These are phyloP conservation scores for Cladosporium colombiae DNA, from an alignment of 2,329 filamentous ascomycete genomes.

Conservation along the genomic window DNA sequence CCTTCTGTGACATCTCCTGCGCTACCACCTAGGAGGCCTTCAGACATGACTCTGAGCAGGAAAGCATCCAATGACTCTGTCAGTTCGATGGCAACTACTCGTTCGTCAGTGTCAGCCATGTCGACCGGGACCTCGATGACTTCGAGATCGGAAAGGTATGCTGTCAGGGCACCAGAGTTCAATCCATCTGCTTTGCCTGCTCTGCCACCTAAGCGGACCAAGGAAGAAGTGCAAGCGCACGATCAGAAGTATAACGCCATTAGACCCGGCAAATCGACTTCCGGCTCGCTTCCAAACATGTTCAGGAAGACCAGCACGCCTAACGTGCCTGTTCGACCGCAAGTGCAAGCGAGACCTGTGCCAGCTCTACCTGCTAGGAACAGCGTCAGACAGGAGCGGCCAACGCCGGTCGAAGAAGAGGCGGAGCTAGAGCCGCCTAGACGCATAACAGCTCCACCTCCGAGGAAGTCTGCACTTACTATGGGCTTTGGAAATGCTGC, in stretches of 20 bases:
- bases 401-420: neutral
- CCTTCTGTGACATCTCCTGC: constrained; percentile 40
- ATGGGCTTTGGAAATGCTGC: constrained; percentile 32
- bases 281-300: constrained; percentile 2
- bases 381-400: constrained; percentile 9
- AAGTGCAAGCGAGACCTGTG: constrained; percentile 5
- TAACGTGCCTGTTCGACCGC: constrained; percentile 20
- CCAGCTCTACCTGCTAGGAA: constrained; percentile 13
- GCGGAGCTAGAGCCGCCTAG: constrained; percentile 17
- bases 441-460: constrained; percentile 27
- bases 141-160: constrained; percentile 29
- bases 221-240: constrained; percentile 43
- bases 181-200: constrained; percentile 57
- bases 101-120: constrained; percentile 52
- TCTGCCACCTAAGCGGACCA: constrained; percentile 53
- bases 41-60: constrained; percentile 39
- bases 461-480: constrained; percentile 31
- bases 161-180: constrained; percentile 53
- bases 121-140: constrained; percentile 42
- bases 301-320: constrained; percentile 14
- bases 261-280: constrained; percentile 20
- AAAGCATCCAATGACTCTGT: constrained; percentile 53
- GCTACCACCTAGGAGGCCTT: constrained; percentile 47
- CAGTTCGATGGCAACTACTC: constrained; percentile 51
- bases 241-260: constrained; percentile 27